phyloP scores from a whole-genome alignment of 805 yeast species.

The Yamadazyma scolyti region DNA sequence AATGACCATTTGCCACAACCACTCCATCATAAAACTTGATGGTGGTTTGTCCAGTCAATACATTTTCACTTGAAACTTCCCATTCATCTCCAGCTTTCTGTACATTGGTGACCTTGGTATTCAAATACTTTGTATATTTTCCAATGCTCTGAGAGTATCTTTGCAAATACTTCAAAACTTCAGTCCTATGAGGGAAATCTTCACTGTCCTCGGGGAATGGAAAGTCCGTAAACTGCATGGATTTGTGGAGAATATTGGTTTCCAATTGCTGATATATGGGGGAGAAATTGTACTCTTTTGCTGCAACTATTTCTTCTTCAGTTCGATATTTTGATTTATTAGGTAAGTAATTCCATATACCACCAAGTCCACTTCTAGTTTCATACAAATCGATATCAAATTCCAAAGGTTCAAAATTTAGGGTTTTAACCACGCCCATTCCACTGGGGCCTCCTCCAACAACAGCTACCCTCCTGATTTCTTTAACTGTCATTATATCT shows the following conservation, averaged over 20 bases:
- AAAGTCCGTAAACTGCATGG: conserved; percentile 55
- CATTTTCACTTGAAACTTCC: conserved; percentile 12
- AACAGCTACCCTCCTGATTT: conserved; percentile 54
- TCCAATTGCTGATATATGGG: conserved; percentile 65
- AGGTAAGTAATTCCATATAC: conserved; percentile 58
- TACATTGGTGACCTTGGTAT: conserved; percentile 13
- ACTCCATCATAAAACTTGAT: conserved; percentile 30
- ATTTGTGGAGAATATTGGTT: conserved; percentile 60
- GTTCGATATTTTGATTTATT: conserved; percentile 5
- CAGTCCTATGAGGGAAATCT: conserved; percentile 55
- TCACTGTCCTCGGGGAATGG: conserved; percentile 26
- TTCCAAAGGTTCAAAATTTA: conserved; percentile 44
- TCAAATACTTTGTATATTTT: conserved; percentile 9
- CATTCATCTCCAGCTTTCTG: conserved; percentile 11
- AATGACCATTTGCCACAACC: conserved; percentile 38
- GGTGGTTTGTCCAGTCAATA: conserved; percentile 1
- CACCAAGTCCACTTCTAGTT: conserved; percentile 59
- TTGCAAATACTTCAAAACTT: conserved; percentile 59
- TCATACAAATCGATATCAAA: conserved; percentile 60
- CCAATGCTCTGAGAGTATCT: conserved; percentile 40
- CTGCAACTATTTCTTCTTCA: conserved; percentile 9
- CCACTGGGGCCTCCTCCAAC: conserved; percentile 83
- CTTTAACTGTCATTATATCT: too few relatives aligned
- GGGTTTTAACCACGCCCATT: conserved; percentile 59
- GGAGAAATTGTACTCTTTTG: conserved; percentile 20